These are phyloP conservation scores for Globisporangium recalcitrans DNA, from an alignment of 352 stramenopile genomes.

Conservation along the genomic window DNA sequence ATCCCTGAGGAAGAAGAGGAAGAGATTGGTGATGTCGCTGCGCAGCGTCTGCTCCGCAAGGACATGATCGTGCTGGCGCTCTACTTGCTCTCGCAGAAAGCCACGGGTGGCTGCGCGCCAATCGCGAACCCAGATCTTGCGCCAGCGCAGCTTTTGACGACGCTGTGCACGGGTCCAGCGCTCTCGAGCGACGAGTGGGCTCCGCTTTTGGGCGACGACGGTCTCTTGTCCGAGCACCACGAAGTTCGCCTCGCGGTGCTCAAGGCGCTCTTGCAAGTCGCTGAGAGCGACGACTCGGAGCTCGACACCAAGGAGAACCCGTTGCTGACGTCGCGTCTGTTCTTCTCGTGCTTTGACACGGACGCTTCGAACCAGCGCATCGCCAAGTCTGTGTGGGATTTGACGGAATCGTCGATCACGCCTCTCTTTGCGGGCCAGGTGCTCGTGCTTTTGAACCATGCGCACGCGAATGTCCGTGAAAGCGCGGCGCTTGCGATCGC, in stretches of 20 bases:
- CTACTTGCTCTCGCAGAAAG: constrained; percentile 53
- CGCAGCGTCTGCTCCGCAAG: constrained; percentile 65
- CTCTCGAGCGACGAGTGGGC: constrained; percentile 60
- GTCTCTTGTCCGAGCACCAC: constrained; percentile 55
- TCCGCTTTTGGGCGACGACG: constrained; percentile 61
- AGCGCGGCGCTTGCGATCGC: constrained; percentile 74
- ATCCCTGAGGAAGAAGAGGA: constrained; percentile 86
- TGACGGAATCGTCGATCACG: constrained; percentile 41
- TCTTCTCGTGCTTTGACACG: constrained; percentile 61
- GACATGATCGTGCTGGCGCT: constrained; percentile 75
- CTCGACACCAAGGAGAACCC: constrained; percentile 36
- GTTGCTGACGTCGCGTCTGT: constrained; percentile 55
- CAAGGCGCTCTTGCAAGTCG: constrained; percentile 53
- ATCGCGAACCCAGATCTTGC: constrained; percentile 65
- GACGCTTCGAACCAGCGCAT: constrained; percentile 53
- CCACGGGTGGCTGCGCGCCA: constrained; percentile 35
- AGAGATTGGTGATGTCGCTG: constrained; percentile 75
- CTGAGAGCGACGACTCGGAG: constrained; percentile 47
- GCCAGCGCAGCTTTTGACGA: constrained; percentile 50
- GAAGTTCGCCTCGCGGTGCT: constrained; percentile 56
- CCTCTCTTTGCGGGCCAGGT: constrained; percentile 57
- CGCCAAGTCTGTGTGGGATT: constrained; percentile 63
- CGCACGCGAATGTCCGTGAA: constrained; percentile 66
- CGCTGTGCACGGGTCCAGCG: constrained; percentile 47
- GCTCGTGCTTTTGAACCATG: constrained; percentile 73